Evolutionary conservation across 2,329 filamentous ascomycete genomes (phyloP).

Genomic region (Penicillium sp.): DNA sequence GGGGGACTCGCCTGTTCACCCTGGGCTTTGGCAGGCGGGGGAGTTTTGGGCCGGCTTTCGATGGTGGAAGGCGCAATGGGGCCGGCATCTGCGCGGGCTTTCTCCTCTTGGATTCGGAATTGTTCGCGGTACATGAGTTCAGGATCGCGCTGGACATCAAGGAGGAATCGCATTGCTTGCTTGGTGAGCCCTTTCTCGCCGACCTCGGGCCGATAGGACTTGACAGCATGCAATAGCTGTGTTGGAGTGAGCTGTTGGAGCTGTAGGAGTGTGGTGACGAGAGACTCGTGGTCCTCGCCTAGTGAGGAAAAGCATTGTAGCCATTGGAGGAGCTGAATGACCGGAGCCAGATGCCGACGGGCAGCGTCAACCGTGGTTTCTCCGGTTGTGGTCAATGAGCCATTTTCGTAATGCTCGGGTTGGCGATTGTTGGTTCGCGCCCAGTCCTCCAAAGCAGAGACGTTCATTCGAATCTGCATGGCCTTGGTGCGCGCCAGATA

Average conservation of each 20-base stretch:
- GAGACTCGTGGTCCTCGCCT: constrained; percentile 79
- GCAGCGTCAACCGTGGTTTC: constrained; percentile 83
- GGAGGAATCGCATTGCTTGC: constrained; percentile 78
- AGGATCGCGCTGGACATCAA: constrained; percentile 70
- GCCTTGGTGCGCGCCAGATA: constrained; percentile 95
- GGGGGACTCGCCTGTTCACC: constrained; percentile 8
- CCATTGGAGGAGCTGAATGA: constrained; percentile 95
- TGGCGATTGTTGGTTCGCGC: constrained; percentile 86
- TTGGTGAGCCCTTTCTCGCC: constrained; percentile 89
- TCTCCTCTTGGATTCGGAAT: constrained; percentile 27
- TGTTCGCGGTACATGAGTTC: constrained; percentile 47
- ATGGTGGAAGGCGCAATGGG: constrained; percentile 5
- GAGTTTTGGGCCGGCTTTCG: constrained; percentile 27
- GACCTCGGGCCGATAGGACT: constrained; percentile 89
- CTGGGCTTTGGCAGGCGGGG: constrained; percentile 15
- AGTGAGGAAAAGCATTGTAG: constrained; percentile 95
- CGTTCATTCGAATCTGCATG: constrained; percentile 99
- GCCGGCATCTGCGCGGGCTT: constrained; percentile 16
- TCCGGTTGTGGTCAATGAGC: constrained; percentile 75
- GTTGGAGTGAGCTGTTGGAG: constrained; percentile 76
- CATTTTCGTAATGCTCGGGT: constrained; percentile 91
- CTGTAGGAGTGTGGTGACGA: constrained; percentile 84
- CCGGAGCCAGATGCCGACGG: constrained; percentile 75
- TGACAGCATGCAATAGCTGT: constrained; percentile 85
- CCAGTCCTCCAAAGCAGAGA: constrained; percentile 94